Conservation (phyloP, 768 basidiomycete genomes). For the Lentinus brumalis region DNA sequence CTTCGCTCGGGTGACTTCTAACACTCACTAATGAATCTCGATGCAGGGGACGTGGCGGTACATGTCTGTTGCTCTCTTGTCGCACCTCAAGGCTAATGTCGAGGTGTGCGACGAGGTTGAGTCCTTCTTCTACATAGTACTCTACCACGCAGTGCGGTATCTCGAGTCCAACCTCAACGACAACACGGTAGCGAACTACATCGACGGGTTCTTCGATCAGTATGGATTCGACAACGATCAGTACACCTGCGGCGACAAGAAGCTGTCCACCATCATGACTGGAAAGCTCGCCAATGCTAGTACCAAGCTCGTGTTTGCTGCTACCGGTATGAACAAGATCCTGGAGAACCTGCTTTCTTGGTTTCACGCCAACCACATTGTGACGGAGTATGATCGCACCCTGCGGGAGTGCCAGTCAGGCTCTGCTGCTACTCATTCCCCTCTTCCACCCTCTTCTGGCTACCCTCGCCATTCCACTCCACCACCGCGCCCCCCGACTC, state of each 20-base stretch:
- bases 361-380: no score
- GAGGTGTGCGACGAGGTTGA: conserved; percentile 20
- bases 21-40: no score
- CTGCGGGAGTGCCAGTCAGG: no score
- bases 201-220: conserved; percentile 7
- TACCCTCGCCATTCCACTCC: no score
- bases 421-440: no score
- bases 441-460: no score
- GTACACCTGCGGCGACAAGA: conserved; percentile 1
- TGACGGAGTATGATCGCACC: no score
- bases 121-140: conserved; percentile 18
- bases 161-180: conserved; percentile 5
- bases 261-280: background rate
- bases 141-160: conserved; percentile 7
- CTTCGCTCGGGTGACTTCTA: no score
- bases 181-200: background rate
- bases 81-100: background rate
- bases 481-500: no score
- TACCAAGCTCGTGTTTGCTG: no score
- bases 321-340: background rate
- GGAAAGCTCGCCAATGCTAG: background rate
- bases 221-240: background rate
- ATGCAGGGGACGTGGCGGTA: no score
- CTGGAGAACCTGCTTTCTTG: no score
- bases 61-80: background rate